These are phyloP conservation scores for Epipyxis sp. DNA, from an alignment of 108 stramenopile species.

Conservation along the genomic window DNA sequence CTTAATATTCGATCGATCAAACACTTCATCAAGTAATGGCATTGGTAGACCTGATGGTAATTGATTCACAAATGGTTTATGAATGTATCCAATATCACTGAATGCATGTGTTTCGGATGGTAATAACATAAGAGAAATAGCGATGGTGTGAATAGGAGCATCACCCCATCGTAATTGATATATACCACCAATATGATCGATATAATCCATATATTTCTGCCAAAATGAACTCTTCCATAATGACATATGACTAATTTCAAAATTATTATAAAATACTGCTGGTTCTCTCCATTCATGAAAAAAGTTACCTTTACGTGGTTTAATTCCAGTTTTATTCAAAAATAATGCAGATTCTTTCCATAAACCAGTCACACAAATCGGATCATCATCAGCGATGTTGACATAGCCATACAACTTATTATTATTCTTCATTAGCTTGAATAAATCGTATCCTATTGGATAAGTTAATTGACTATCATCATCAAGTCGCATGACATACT, in stretches of 20 bases:
- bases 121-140: neutral
- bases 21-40: neutral
- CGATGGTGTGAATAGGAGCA: constrained; percentile 34
- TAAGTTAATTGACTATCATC: constrained; percentile 15
- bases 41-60: constrained; percentile 18
- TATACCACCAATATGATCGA: constrained; percentile 32
- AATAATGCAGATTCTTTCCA: constrained; percentile 11
- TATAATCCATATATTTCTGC: constrained; percentile 3
- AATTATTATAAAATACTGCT: constrained; percentile 35
- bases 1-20: neutral
- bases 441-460: constrained; percentile 34
- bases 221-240: constrained; percentile 25
- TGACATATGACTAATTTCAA: constrained; percentile 28
- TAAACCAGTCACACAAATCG: constrained; percentile 22
- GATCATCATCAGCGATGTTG: constrained; percentile 16
- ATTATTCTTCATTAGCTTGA: constrained; percentile 25
- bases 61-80: constrained; percentile 25
- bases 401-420: constrained; percentile 33
- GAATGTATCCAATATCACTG: constrained; percentile 26
- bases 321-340: neutral
- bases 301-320: neutral
- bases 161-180: constrained; percentile 35
- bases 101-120: constrained; percentile 26
- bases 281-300: constrained; percentile 27
- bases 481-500: constrained; percentile 34